Conservation (phyloP, 2,329 filamentous ascomycete genomes). For the Proliferodiscus dingleyae region DNA sequence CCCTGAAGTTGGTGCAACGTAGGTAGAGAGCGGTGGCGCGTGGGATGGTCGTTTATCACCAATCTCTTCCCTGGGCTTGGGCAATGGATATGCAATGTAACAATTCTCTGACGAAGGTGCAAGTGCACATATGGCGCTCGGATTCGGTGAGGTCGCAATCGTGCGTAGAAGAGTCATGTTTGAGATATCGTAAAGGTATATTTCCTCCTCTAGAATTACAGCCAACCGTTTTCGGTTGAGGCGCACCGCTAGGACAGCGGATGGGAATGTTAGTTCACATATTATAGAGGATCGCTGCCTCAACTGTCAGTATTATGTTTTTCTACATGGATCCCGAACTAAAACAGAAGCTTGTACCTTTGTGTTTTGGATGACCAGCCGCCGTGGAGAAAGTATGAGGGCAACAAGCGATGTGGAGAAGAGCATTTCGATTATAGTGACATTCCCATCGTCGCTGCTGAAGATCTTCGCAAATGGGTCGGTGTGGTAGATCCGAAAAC, state of each 20-base stretch:
- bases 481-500: conserved; percentile 94
- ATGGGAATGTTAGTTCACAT: conserved; percentile 97
- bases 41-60: conserved; percentile 64
- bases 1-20: conserved; percentile 78
- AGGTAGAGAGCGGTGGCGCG: conserved; percentile 74
- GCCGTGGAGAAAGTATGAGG: conserved; percentile 83
- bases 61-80: conserved; percentile 61
- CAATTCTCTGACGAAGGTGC: conserved; percentile 94
- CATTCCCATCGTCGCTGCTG: conserved; percentile 90
- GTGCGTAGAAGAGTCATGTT: conserved; percentile 95
- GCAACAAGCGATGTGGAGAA: conserved; percentile 97
- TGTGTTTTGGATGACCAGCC: conserved; percentile 94
- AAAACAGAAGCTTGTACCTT: conserved; percentile 55
- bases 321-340: background rate
- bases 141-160: conserved; percentile 91
- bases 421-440: conserved; percentile 96
- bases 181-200: conserved; percentile 97
- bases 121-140: conserved; percentile 82
- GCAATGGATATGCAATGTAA: conserved; percentile 89
- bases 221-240: conserved; percentile 91
- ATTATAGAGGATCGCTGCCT: conserved; percentile 69
- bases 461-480: conserved; percentile 95
- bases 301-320: conserved; percentile 7
- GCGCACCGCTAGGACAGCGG: conserved; percentile 89
- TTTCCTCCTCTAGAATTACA: conserved; percentile 90